Percentiles rank a stretch among this genome's conserved stretches.
phyloP scores from a whole-genome alignment of 495 filamentous ascomycete genomes.

The Aspergillus homomorphus region DNA sequence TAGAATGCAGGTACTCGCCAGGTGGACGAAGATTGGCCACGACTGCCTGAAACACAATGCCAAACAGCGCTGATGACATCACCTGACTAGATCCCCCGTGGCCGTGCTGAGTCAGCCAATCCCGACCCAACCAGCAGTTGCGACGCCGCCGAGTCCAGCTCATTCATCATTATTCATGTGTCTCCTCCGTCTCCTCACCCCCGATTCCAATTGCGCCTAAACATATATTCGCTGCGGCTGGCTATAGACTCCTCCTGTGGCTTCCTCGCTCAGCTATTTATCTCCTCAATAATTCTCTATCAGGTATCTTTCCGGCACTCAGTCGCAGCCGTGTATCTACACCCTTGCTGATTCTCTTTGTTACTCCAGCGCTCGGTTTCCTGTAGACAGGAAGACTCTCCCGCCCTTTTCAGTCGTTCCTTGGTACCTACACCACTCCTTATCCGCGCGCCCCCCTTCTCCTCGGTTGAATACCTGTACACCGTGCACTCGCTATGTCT shows the following conservation, averaged over 20 bases:
- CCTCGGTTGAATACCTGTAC: slow-evolving; percentile 3
- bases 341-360: slow-evolving; percentile 22
- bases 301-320: not conserved
- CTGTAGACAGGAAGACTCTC: slow-evolving; percentile 12
- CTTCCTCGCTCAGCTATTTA: slow-evolving; percentile 6
- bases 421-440: not conserved
- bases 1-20: not conserved
- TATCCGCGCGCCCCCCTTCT: slow-evolving; percentile 3
- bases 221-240: slow-evolving; percentile 6
- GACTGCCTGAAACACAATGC: slow-evolving; percentile 4
- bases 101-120: slow-evolving; percentile 20
- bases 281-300: not conserved
- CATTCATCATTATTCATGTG: not conserved
- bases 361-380: slow-evolving; percentile 9
- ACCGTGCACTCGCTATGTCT: slow-evolving; percentile 63
- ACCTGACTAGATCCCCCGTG: slow-evolving; percentile 18
- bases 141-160: slow-evolving; percentile 12
- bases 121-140: slow-evolving; percentile 17
- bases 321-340: not conserved
- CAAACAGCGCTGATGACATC: slow-evolving; percentile 22
- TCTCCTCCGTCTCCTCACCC: not conserved
- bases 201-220: slow-evolving; percentile 19
- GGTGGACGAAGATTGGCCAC: too few species aligned
- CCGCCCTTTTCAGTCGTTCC: slow-evolving; percentile 17
- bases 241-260: not conserved